Conservation (phyloP, 2,329 filamentous ascomycete species). For the Hypomyces rosellus region DNA sequence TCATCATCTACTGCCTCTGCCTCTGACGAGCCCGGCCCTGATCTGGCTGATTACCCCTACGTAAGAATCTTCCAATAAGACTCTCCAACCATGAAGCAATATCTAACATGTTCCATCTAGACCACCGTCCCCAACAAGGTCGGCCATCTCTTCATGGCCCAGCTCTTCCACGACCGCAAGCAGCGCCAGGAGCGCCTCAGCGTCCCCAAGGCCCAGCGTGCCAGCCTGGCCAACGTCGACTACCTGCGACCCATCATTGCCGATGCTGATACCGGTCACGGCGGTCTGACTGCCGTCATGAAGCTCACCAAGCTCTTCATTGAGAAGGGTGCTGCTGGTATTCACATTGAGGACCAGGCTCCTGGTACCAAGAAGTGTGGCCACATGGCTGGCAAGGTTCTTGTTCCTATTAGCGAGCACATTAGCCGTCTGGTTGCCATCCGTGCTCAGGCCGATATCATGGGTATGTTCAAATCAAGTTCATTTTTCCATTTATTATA, state of each 20-base stretch:
- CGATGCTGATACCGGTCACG: slow-evolving; percentile 95
- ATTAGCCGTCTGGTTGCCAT: slow-evolving; percentile 97
- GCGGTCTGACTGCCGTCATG: slow-evolving; percentile 97
- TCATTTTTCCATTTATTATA: not conserved
- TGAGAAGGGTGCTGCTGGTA: slow-evolving; percentile 92
- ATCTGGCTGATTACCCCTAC: slow-evolving; percentile 96
- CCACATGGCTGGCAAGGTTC: slow-evolving; percentile 97
- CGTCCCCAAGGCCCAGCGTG: slow-evolving; percentile 65
- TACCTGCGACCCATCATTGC: slow-evolving; percentile 94
- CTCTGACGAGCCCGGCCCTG: slow-evolving; percentile 91
- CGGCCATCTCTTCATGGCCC: slow-evolving; percentile 92
- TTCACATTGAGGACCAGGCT: slow-evolving; percentile 98
- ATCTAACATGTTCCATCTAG: slow-evolving; percentile 35
- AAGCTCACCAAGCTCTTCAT: slow-evolving; percentile 98
- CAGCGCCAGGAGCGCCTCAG: slow-evolving; percentile 90
- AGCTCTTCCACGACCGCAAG: slow-evolving; percentile 99
- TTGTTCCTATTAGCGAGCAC: slow-evolving; percentile 95
- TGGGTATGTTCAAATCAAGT: slow-evolving; percentile 55
- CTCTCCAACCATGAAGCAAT: not conserved
- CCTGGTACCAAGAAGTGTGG: slow-evolving; percentile 99
- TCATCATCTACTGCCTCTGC: slow-evolving; percentile 93
- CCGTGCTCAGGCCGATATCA: slow-evolving; percentile 95
- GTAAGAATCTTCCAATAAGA: slow-evolving; percentile 41
- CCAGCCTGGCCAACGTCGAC: slow-evolving; percentile 72
- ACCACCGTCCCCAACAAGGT: slow-evolving; percentile 99